Evolutionary conservation across 2,329 filamentous ascomycete genomes (phyloP).

Genomic region (Chaetomium globosum): DNA sequence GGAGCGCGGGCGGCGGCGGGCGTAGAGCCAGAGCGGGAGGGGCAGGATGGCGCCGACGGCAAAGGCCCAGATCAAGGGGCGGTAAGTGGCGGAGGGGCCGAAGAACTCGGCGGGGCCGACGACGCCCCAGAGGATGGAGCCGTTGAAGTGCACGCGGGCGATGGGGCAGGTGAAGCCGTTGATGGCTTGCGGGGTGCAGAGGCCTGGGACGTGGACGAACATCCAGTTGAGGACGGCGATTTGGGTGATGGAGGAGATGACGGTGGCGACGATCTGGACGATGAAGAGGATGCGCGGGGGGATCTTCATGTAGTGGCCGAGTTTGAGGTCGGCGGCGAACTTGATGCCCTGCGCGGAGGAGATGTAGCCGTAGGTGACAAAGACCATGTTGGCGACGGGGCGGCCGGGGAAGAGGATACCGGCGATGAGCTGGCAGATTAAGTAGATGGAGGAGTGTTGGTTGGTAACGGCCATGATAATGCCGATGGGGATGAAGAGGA

Average conservation of each 20-base stretch:
- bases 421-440: constrained; percentile 83
- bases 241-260: constrained; percentile 78
- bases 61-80: constrained; percentile 79
- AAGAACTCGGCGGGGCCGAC: constrained; percentile 84
- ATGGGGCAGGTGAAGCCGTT: constrained; percentile 88
- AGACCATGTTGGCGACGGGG: constrained; percentile 90
- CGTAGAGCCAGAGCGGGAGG: constrained; percentile 72
- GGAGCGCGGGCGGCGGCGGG: constrained; percentile 59
- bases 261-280: constrained; percentile 75
- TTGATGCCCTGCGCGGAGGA: constrained; percentile 87
- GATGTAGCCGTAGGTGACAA: constrained; percentile 89
- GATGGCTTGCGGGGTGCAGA: constrained; percentile 78
- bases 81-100: constrained; percentile 72
- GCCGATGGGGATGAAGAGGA: constrained; percentile 87
- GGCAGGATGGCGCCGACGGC: constrained; percentile 74
- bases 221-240: constrained; percentile 89
- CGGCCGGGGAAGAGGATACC: constrained; percentile 80
- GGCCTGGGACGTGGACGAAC: constrained; percentile 73
- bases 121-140: constrained; percentile 86
- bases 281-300: constrained; percentile 76
- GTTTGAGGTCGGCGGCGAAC: constrained; percentile 83
- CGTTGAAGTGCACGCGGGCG: constrained; percentile 86
- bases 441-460: constrained; percentile 82
- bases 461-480: constrained; percentile 94
- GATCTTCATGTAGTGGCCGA: constrained; percentile 88